phyloP scores from a whole-genome alignment of 2,329 filamentous ascomycete species.

The Dothideomycetes sp. region DNA sequence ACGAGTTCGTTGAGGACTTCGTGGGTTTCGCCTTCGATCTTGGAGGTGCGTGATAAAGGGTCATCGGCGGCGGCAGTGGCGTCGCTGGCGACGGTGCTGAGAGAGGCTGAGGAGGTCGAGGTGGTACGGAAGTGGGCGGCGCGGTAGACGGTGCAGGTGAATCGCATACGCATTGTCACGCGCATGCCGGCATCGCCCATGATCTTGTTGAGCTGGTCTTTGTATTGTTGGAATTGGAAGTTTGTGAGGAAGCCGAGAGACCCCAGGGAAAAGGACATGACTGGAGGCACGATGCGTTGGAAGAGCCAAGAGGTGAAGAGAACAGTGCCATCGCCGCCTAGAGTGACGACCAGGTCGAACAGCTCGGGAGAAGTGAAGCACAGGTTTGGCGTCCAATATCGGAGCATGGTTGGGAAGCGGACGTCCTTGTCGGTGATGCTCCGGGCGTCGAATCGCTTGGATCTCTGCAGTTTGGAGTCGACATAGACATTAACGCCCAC shows the following conservation, averaged over 20 bases:
- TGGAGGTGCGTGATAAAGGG: slow-evolving; percentile 37
- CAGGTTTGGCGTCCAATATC: slow-evolving; percentile 92
- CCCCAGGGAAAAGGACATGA: slow-evolving; percentile 73
- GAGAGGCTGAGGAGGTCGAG: slow-evolving; percentile 16
- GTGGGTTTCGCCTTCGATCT: slow-evolving; percentile 85
- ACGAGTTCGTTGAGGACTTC: slow-evolving; percentile 98
- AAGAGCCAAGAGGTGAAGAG: slow-evolving; percentile 89
- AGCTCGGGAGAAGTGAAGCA: slow-evolving; percentile 91
- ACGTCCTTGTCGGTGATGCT: slow-evolving; percentile 63
- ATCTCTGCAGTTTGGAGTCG: slow-evolving; percentile 84
- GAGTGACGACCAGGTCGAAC: slow-evolving; percentile 85
- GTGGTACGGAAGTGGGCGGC: slow-evolving; percentile 27
- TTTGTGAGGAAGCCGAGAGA: slow-evolving; percentile 82
- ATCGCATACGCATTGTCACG: slow-evolving; percentile 95
- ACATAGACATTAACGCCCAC: slow-evolving; percentile 96
- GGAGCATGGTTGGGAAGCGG: slow-evolving; percentile 71
- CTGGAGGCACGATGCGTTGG: slow-evolving; percentile 75
- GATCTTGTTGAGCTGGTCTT: slow-evolving; percentile 71
- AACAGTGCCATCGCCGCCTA: slow-evolving; percentile 79
- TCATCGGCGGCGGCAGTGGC: slow-evolving; percentile 8
- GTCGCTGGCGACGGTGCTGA: slow-evolving; percentile 19
- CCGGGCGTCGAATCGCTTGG: slow-evolving; percentile 73
- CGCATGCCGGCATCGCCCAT: slow-evolving; percentile 96
- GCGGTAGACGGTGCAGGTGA: slow-evolving; percentile 94
- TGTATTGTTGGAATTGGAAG: slow-evolving; percentile 81